phyloP scores from a whole-genome alignment of 164 flowering plant species.

The Vitis amurensis region DNA sequence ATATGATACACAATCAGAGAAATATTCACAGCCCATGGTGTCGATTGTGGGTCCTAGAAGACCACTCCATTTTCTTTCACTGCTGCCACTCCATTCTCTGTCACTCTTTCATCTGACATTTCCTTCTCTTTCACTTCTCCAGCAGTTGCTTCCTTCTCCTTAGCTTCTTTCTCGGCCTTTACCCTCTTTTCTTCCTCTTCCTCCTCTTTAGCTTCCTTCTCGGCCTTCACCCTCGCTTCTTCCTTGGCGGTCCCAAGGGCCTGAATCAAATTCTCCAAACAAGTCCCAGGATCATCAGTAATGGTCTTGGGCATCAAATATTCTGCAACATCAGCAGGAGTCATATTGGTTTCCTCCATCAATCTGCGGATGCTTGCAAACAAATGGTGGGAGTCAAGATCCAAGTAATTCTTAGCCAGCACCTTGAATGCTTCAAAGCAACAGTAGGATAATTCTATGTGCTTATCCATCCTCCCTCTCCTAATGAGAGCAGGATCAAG shows the following conservation, averaged over 20 bases:
- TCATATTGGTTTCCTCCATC: slow-evolving; percentile 26
- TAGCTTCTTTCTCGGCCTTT: too few species aligned
- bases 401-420: slow-evolving; percentile 44
- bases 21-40: too few species aligned
- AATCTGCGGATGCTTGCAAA: slow-evolving; percentile 16
- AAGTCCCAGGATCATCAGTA: slow-evolving; percentile 1
- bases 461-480: slow-evolving; percentile 50
- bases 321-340: slow-evolving; percentile 49
- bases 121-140: too few species aligned
- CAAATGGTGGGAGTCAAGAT: slow-evolving; percentile 27
- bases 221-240: slow-evolving; percentile 8
- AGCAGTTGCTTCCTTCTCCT: too few species aligned
- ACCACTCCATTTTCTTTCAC: too few species aligned
- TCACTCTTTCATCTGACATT: too few species aligned
- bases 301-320: slow-evolving; percentile 35
- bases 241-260: slow-evolving; percentile 19
- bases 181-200: too few species aligned
- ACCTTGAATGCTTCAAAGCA: slow-evolving; percentile 39
- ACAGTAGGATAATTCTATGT: slow-evolving; percentile 44
- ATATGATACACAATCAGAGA: too few species aligned
- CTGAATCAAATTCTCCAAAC: slow-evolving; percentile 15
- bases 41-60: too few species aligned
- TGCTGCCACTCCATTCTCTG: too few species aligned
- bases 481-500: slow-evolving; percentile 48
- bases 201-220: neutral